Percentiles rank a stretch among this genome's conserved stretches.
phyloP scores from a whole-genome alignment of 2,329 filamentous ascomycete species.

The Sporothrix phasma region DNA sequence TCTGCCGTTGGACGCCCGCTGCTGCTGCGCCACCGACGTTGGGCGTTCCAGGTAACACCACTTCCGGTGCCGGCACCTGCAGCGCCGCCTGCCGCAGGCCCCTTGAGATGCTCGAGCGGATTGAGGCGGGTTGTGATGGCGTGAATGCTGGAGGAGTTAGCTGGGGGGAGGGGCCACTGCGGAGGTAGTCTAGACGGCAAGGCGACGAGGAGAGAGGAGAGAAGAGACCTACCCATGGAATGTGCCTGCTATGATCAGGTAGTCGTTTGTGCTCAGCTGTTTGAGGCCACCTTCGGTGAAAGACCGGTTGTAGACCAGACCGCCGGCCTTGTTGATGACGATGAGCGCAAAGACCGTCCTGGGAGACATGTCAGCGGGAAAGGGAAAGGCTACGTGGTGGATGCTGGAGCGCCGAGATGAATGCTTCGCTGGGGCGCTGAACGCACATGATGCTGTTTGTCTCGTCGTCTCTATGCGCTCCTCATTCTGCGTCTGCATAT shows the following conservation, averaged over 20 bases:
- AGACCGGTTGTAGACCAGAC: conserved; percentile 89
- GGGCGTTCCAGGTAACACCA: conserved; percentile 8
- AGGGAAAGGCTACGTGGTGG: background rate
- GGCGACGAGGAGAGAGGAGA: no score
- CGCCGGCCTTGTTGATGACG: conserved; percentile 97
- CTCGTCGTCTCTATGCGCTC: conserved; percentile 8
- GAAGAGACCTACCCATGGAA: conserved; percentile 72
- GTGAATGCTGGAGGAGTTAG: conserved; percentile 43
- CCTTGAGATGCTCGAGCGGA: conserved; percentile 36
- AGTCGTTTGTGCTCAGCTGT: conserved; percentile 89
- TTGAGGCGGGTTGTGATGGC: conserved; percentile 57
- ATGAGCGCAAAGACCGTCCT: conserved; percentile 95
- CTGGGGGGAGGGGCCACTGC: background rate
- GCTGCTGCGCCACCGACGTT: background rate
- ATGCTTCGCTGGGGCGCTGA: no score
- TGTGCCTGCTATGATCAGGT: conserved; percentile 89
- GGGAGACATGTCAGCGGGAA: background rate
- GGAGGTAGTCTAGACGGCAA: no score
- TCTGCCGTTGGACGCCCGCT: background rate
- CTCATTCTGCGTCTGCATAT: conserved; percentile 9
- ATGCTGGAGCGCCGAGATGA: no score
- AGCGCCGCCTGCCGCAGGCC: conserved; percentile 24
- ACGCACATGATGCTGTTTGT: conserved; percentile 13
- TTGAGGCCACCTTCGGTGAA: conserved; percentile 79
- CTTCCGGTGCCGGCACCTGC: conserved; percentile 19